Evolutionary conservation across 495 filamentous ascomycete species (phyloP), one percentile per base, ranked within the genome.

Genomic region (Penicillium antarcticum): DNA sequence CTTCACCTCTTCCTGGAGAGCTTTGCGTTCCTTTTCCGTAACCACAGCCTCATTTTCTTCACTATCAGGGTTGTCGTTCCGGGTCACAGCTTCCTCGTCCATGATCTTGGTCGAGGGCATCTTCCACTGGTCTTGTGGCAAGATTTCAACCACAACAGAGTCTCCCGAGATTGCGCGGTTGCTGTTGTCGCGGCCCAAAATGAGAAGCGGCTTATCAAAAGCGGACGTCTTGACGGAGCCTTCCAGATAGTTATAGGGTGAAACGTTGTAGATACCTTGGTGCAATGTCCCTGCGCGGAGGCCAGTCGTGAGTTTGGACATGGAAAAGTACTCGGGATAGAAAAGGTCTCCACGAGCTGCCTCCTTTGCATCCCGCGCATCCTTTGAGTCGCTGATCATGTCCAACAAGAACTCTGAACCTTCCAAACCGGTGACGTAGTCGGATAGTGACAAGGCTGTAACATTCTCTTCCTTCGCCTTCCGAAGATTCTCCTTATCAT

Each of bases 91-190:
- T 57, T 97, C 92, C 67, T 98, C 92, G 55, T 98, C 94, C 26
- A 98, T 85, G 48, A 97, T 90, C 65, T 96, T 95, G 4, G 89
- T 90, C 2, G 92, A 96, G 0, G 94, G 92, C 21, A 84, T 85
- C 61, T 97, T 97, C 94, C 94, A 98, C 64, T 96, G 94, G 46
- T 95, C 87, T 64, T 89, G 87, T 1, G 95, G 91, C 2, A 98
- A 72, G 0, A 97, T 80, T 68, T 97, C 91, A 14, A 98, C 86
- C 11, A 96, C 91, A 26, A 96, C 91, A 16, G 88, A 66, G 72
- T 98, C 95, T 36, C 92, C 94, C 23, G 91, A 85, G 19, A 98
- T 86, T 16, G 92, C 82, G 53, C 94, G 82, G 70, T 97, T 98
- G 75, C 94, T 95, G 69, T 95, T 97, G 57, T 97, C 92, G 42